phyloP scores from a whole-genome alignment of 148 eudicot species.

The Vaccinium myrtillus region DNA sequence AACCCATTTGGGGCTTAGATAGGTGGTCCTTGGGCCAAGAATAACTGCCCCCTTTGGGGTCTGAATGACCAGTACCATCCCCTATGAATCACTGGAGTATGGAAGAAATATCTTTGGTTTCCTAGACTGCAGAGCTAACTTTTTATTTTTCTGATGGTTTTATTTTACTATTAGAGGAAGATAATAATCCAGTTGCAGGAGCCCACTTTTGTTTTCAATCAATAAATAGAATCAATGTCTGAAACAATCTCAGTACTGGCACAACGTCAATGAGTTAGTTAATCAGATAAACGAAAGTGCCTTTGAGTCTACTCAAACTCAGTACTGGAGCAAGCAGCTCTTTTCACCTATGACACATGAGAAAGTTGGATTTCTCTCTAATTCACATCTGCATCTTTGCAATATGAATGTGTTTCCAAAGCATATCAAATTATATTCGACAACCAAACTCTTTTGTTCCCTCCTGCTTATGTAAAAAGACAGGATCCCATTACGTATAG shows the following conservation, averaged over 20 bases:
- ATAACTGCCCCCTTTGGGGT: slow-evolving; percentile 8
- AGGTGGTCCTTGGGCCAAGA: slow-evolving; percentile 16
- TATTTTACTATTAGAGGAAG: slow-evolving; percentile 18
- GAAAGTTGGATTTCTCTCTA: background rate
- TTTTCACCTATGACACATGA: too few relatives aligned
- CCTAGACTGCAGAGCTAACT: slow-evolving; percentile 21
- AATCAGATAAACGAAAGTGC: background rate
- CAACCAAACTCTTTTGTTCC: too few relatives aligned
- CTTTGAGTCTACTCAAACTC: too few relatives aligned
- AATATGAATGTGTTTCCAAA: background rate
- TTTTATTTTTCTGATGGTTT: slow-evolving; percentile 3
- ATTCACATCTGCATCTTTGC: background rate
- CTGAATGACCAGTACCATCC: too few relatives aligned
- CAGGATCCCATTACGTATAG: too few relatives aligned
- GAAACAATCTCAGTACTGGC: slow-evolving; percentile 17
- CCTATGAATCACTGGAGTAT: background rate
- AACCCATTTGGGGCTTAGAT: too few relatives aligned
- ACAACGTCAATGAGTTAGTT: background rate
- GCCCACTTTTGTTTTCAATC: too few relatives aligned
- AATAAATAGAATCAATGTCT: slow-evolving; percentile 21
- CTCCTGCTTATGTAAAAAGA: too few relatives aligned
- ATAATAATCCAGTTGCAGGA: slow-evolving; percentile 19
- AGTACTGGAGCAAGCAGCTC: too few relatives aligned
- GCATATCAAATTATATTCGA: background rate
- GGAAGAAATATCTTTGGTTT: slow-evolving; percentile 7